Percentiles rank a stretch among this genome's conserved stretches.
Conservation (phyloP, 306 rosid genomes). For the Lathyrus tuberosus region DNA sequence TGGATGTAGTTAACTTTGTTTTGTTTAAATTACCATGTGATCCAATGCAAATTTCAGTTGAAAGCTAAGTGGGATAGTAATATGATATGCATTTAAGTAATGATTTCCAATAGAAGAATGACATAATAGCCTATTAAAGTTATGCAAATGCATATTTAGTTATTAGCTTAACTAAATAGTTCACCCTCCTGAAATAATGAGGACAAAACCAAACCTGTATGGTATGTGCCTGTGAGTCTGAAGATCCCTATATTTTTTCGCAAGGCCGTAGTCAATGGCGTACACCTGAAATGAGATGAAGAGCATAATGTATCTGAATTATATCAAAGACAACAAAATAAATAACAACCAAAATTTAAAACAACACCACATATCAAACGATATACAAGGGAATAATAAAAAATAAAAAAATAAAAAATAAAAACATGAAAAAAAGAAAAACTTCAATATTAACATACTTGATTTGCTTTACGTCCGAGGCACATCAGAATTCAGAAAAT, state of each 20-base stretch:
- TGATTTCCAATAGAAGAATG: slow-evolving; percentile 18
- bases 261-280: slow-evolving; percentile 93
- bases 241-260: slow-evolving; percentile 93
- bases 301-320: slow-evolving; percentile 2
- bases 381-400: not conserved
- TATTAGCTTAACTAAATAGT: slow-evolving; percentile 14
- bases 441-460: slow-evolving; percentile 52
- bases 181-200: slow-evolving; percentile 30
- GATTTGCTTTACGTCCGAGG: slow-evolving; percentile 96
- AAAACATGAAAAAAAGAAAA: not conserved
- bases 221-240: slow-evolving; percentile 98
- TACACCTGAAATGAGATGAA: slow-evolving; percentile 69
- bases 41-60: too few relatives aligned
- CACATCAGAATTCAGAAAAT: slow-evolving; percentile 99
- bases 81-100: not conserved
- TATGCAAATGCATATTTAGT: slow-evolving; percentile 24
- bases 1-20: too few relatives aligned
- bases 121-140: not conserved
- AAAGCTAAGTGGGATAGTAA: too few relatives aligned
- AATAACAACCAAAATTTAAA: too few relatives aligned
- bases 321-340: too few relatives aligned
- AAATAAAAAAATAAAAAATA: not conserved
- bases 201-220: slow-evolving; percentile 71
- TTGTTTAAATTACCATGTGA: too few relatives aligned
- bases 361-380: too few relatives aligned